Conservation (phyloP, 495 filamentous ascomycete genomes). For the Lasiosphaeris hirsuta region DNA sequence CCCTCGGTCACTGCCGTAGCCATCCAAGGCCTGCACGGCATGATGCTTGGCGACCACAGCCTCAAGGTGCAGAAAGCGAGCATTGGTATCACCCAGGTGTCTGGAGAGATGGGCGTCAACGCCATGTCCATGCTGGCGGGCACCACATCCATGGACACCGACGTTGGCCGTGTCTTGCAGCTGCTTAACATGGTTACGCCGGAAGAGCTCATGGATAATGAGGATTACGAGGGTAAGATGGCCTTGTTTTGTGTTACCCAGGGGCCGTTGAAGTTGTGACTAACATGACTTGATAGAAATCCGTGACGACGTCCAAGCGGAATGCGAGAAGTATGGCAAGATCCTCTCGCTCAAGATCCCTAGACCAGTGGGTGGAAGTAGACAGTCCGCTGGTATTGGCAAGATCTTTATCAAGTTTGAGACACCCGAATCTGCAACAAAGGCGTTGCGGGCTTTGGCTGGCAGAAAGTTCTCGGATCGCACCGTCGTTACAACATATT, state of each 20-base stretch:
- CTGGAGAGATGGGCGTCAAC: conserved; percentile 93
- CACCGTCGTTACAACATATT: conserved; percentile 94
- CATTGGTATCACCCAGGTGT: conserved; percentile 85
- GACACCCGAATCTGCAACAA: conserved; percentile 69
- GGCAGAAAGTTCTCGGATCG: conserved; percentile 93
- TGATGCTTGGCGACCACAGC: conserved; percentile 82
- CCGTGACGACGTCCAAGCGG: conserved; percentile 83
- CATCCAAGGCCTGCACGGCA: conserved; percentile 85
- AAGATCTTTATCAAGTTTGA: conserved; percentile 98
- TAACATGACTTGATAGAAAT: conserved; percentile 63
- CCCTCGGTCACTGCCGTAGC: conserved; percentile 75
- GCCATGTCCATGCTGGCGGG: conserved; percentile 99
- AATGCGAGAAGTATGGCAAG: conserved; percentile 85
- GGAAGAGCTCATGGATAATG: conserved; percentile 88
- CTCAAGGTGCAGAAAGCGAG: conserved; percentile 86
- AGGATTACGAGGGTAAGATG: conserved; percentile 85
- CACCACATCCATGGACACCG: conserved; percentile 73
- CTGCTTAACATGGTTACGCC: conserved; percentile 97
- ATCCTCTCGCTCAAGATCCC: conserved; percentile 88
- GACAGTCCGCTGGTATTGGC: conserved; percentile 82
- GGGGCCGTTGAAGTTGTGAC: conserved; percentile 1
- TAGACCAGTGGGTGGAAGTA: conserved; percentile 73
- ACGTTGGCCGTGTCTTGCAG: conserved; percentile 78
- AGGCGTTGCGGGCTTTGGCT: conserved; percentile 79
- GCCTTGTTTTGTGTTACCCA: background rate